Conservation (phyloP, 805 yeast genomes). For the Candida michaelii region DNA sequence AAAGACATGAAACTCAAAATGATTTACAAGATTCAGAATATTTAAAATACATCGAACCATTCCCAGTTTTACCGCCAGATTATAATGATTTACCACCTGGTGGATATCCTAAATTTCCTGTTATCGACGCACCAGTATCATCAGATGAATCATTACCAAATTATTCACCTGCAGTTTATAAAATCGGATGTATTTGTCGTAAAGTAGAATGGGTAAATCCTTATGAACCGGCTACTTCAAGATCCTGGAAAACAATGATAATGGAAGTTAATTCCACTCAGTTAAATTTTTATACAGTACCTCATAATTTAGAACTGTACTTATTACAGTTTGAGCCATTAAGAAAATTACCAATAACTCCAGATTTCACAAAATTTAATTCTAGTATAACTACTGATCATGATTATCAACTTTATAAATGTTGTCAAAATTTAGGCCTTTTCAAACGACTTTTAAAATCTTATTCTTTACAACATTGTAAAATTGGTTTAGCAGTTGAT, state of each 20-base stretch:
- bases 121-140: constrained; percentile 11
- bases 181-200: constrained; percentile 55
- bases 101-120: constrained; percentile 42
- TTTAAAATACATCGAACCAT: constrained; percentile 37
- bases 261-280: constrained; percentile 87
- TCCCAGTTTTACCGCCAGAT: constrained; percentile 38
- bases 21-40: constrained; percentile 22
- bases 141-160: constrained; percentile 52
- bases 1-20: too few species aligned
- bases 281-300: constrained; percentile 60
- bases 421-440: constrained; percentile 23
- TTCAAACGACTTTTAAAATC: constrained; percentile 49
- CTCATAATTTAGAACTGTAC: constrained; percentile 30
- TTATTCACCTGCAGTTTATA: constrained; percentile 65
- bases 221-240: constrained; percentile 60
- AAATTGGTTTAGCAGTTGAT: constrained; percentile 82
- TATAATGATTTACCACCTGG: constrained; percentile 43
- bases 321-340: constrained; percentile 20
- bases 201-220: constrained; percentile 81
- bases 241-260: constrained; percentile 70
- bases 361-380: constrained; percentile 8
- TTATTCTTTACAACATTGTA: constrained; percentile 81
- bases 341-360: constrained; percentile 1
- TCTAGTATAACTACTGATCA: constrained; percentile 23
- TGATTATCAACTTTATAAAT: constrained; percentile 30